Evolutionary conservation across 352 stramenopile species (phyloP), one percentile per base, ranked within the genome.

Genomic region (Thraustotheca clavata): DNA sequence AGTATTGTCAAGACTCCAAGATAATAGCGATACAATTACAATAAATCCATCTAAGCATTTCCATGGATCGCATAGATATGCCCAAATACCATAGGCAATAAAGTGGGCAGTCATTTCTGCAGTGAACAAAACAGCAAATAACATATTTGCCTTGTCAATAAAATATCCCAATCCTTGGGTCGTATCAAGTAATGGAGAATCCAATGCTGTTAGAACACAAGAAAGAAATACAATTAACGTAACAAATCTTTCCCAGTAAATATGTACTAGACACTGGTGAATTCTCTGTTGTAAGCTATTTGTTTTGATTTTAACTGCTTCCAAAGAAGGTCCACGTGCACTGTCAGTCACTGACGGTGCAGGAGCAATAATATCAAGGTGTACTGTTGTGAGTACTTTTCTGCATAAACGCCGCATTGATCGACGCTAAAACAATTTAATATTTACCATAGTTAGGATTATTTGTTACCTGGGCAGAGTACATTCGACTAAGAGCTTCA

Each of bases 61-160:
- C 91, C 91, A 98, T 8, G 69, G 72, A 48, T 82, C 86, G 9
- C 84, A 71, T 16, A 97, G 40, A 61, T 98, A 98, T 26, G 88
- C 67, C 3, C 67, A 60, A 69, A 84, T 77, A 68, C 88, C 71
- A 0, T 75, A 16, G 0, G 91, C 83, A 18, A 97, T 63, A 47
- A 97, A 83, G 67, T 97, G 97, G 39, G 93, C 69, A 16, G 85
- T 62, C 79, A 97, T 94, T 75, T 98, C 91, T 0, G 87, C 16
- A 7, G 76, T 70, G 27, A 98, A 98, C 12, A 97, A 48, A 0
- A 84, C 67, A 0, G 85, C 83, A 52, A 97, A 78, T 0, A 77
- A 71, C 18, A 86, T 87, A 62, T 97, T 89, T 60, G 89, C 52
- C 11, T 71, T 61, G 39, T 79, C 75, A 14, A 97, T 61, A 2